Base-by-base conservation (phyloP, 441 rosid species). In the Melastoma candidum region DNA sequence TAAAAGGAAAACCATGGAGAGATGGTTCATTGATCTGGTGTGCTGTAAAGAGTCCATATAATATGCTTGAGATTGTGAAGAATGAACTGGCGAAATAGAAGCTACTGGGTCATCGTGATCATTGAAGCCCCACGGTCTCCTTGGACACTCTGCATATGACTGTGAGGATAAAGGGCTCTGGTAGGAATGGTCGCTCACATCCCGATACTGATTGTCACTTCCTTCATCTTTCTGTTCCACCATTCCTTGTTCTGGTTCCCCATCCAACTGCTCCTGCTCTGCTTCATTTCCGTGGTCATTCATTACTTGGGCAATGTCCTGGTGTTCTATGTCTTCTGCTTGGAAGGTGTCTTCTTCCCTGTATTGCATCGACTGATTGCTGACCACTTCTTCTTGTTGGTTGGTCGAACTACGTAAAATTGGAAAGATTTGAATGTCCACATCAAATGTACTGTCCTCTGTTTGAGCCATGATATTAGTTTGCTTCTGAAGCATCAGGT, bases 391-490 rank as follows among this genome's bases (percentile, higher is more conserved):
- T 44, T 67, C 69, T 8, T 44, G 64, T 45, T 50, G 55, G 11
- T 24, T 67, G 13, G 27, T 68, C 11, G 59, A 51, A 36, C 50
- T 66, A 12, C 74, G 68, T 24, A 61, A 68, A 43, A 57, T 83
- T 56, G 63, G 69, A 26, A 61, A 26, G 78, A 29, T 29, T 7
- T 7, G 36, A 29, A 29, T 3, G 36, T 29, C 36, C 36, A 29
- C 5, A 92, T 81, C 74, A 82, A 57, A 32, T 60, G 69, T 66
- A 81, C 88, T 64, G 85, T 87, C 66, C 63, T 82, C 49, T 71
- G 78, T 24, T 49, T 14, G 9, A 39, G 8, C 36, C 7, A 29
- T 3, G 36, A 11, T 12, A 49, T 58, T 29, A 12, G 12, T 48
- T 41, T 48, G 53, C 41, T 53, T 48, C 49, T 47, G 47, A 6